These are phyloP conservation scores for Nicotiana knightiana DNA, from an alignment of 257 asterid species.

Conservation along the genomic window DNA sequence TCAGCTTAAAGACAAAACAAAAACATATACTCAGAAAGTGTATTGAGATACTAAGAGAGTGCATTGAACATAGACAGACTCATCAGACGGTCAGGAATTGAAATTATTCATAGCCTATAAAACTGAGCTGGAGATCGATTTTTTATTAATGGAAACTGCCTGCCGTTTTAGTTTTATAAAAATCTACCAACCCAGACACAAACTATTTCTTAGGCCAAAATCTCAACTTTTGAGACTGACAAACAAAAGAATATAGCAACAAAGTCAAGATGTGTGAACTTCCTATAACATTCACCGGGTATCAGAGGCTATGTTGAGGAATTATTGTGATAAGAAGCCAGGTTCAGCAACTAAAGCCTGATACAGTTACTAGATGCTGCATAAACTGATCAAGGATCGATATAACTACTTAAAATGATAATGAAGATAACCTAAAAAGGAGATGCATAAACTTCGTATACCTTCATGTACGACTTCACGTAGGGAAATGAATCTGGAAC, in stretches of 20 bases:
- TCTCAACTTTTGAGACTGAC: not conserved
- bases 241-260: not conserved
- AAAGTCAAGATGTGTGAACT: not conserved
- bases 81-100: not conserved
- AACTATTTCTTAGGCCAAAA: not conserved
- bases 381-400: not conserved
- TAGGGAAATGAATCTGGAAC: slow-evolving; percentile 67
- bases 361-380: not conserved
- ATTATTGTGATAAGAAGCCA: not conserved
- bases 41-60: no score
- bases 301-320: not conserved
- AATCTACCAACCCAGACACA: not conserved
- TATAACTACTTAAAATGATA: not conserved
- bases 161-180: not conserved
- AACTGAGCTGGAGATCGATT: not conserved
- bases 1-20: no score
- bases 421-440: not conserved
- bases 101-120: not conserved
- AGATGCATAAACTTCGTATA: slow-evolving; percentile 14
- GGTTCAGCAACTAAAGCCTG: not conserved
- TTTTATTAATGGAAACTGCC: not conserved
- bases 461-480: slow-evolving; percentile 82
- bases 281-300: not conserved
- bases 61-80: not conserved
- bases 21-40: no score